These are phyloP conservation scores for Ampelomyces quisqualis DNA, from an alignment of 2,329 filamentous ascomycete species.

Conservation along the genomic window DNA sequence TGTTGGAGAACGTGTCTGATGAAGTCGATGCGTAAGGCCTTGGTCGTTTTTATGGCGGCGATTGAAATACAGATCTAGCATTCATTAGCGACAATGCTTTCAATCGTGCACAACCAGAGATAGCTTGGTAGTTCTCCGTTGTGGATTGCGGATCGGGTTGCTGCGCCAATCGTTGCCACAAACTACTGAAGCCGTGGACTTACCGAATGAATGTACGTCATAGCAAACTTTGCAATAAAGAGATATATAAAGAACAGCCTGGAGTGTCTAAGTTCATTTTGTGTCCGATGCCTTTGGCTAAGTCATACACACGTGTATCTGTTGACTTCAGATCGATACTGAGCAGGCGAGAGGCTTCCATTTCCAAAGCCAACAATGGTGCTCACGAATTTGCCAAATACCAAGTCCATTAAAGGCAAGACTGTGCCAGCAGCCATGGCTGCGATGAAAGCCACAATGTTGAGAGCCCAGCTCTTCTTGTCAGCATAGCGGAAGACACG, in stretches of 20 bases:
- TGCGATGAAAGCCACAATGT: conserved; percentile 34
- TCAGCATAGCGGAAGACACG: conserved; percentile 43
- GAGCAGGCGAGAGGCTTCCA: conserved; percentile 32
- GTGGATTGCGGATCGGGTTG: no score
- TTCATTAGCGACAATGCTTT: conserved; percentile 11
- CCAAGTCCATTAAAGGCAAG: conserved; percentile 54
- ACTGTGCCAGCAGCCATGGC: conserved; percentile 49
- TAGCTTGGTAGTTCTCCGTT: no score
- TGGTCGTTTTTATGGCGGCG: conserved; percentile 54
- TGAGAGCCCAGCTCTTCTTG: conserved; percentile 33
- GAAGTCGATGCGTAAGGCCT: conserved; percentile 60
- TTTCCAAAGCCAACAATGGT: conserved; percentile 48
- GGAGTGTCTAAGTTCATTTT: neutral
- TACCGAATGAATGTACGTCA: conserved; percentile 55
- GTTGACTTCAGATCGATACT: conserved; percentile 44
- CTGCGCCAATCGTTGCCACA: no score
- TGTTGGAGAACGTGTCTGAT: conserved; percentile 60
- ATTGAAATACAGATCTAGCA: conserved; percentile 48
- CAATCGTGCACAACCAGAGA: neutral
- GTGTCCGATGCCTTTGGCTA: neutral
- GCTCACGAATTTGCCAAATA: conserved; percentile 55
- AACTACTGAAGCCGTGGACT: neutral
- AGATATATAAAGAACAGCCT: conserved; percentile 70
- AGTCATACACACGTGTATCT: conserved; percentile 34
- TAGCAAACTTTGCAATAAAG: conserved; percentile 65